phyloP scores from a whole-genome alignment of 345 rosid genomes.

The Populus euphratica region DNA sequence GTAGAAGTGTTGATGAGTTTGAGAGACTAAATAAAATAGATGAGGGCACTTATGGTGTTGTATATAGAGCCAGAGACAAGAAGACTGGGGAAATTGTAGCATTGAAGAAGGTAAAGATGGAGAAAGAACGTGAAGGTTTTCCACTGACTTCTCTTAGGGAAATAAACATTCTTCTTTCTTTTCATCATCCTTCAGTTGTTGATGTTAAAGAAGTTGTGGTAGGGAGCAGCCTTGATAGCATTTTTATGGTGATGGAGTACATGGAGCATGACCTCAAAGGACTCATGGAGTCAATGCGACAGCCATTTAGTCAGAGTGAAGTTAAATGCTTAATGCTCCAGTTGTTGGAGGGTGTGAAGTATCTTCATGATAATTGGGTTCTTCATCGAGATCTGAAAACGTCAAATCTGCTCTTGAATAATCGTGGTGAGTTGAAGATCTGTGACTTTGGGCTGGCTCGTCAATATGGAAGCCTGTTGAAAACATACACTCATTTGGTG shows the following conservation, averaged over 20 bases:
- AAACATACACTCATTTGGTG: slow-evolving; percentile 97
- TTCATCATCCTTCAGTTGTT: slow-evolving; percentile 89
- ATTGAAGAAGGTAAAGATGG: slow-evolving; percentile 99
- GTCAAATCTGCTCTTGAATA: slow-evolving; percentile 89
- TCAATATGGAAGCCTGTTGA: slow-evolving; percentile 94
- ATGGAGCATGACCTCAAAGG: slow-evolving; percentile 99
- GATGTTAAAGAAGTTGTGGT: slow-evolving; percentile 99
- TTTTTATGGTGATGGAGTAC: slow-evolving; percentile 99
- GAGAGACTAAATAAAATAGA: slow-evolving; percentile 96
- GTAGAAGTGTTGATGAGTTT: slow-evolving; percentile 97
- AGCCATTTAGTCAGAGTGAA: slow-evolving; percentile 98
- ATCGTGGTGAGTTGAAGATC: slow-evolving; percentile 93
- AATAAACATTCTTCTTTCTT: slow-evolving; percentile 93
- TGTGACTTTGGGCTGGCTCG: slow-evolving; percentile 99
- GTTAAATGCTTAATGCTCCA: slow-evolving; percentile 98
- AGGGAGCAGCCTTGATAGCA: slow-evolving; percentile 89
- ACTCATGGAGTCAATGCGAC: slow-evolving; percentile 95
- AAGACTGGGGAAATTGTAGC: slow-evolving; percentile 95
- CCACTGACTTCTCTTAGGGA: slow-evolving; percentile 93
- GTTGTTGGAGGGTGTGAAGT: slow-evolving; percentile 83
- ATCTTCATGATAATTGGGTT: slow-evolving; percentile 99
- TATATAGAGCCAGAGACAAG: slow-evolving; percentile 91
- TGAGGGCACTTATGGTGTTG: slow-evolving; percentile 99
- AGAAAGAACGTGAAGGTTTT: slow-evolving; percentile 99
- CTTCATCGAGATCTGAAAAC: slow-evolving; percentile 98